Conservation (phyloP, 1,139 yeast genomes). For the Debaryomyces sp. region DNA sequence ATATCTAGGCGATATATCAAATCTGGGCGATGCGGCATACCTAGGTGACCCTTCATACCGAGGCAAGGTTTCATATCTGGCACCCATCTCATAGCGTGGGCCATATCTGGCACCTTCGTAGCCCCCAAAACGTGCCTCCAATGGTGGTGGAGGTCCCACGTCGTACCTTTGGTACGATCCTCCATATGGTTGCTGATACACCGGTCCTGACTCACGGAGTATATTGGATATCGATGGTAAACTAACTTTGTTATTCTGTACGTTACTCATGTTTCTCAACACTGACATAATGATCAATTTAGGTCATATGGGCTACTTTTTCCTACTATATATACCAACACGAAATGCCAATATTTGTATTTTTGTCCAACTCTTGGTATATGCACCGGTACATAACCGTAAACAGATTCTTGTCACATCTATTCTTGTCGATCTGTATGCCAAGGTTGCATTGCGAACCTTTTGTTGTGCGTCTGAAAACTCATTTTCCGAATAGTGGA, state of each 20-base stretch:
- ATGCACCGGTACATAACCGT: conserved; percentile 7
- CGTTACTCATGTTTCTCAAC: conserved; percentile 6
- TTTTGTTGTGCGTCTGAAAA: background rate
- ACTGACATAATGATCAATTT: conserved; percentile 10
- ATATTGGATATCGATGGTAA: conserved; percentile 44
- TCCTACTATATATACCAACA: background rate
- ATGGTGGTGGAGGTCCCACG: background rate
- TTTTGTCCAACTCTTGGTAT: conserved; percentile 1
- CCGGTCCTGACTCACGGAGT: conserved; percentile 16
- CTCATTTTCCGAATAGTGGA: background rate
- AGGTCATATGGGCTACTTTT: conserved; percentile 6
- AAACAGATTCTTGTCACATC: conserved; percentile 1
- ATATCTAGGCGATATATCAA: background rate
- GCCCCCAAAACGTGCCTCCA: background rate
- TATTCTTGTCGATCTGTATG: background rate
- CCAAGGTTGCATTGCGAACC: background rate
- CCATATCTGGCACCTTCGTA: background rate
- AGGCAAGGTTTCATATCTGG: background rate
- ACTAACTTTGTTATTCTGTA: conserved; percentile 24
- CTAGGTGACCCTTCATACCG: background rate
- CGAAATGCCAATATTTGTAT: background rate
- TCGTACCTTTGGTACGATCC: background rate
- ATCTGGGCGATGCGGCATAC: background rate
- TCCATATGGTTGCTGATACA: conserved; percentile 5
- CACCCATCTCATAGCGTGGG: background rate